Evolutionary conservation across 257 asterid genomes (phyloP).

Genomic region (Ilex aquifolium): DNA sequence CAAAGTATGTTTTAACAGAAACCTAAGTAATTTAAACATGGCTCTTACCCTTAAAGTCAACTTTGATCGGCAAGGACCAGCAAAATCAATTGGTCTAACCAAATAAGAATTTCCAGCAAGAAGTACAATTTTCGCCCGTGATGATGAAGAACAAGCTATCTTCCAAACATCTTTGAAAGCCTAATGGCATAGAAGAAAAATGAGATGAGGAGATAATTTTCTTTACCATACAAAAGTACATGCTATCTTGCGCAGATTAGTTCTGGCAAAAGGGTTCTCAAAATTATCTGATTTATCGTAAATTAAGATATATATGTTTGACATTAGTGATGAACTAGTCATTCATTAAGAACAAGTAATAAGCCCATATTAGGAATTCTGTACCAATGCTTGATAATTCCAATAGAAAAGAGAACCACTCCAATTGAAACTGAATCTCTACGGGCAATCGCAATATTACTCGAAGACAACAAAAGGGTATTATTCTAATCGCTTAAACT

Average conservation of each 20-base stretch:
- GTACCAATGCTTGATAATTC: neutral
- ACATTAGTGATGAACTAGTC: too few species aligned
- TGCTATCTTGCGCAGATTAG: neutral
- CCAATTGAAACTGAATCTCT: too few species aligned
- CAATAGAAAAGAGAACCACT: too few species aligned
- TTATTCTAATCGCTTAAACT: too few species aligned
- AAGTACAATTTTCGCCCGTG: conserved; percentile 36
- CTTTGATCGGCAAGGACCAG: conserved; percentile 68
- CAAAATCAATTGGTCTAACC: conserved; percentile 46
- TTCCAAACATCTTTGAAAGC: conserved; percentile 53
- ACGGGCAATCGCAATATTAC: too few species aligned
- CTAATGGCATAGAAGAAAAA: conserved; percentile 34
- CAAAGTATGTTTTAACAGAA: neutral
- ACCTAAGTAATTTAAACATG: neutral
- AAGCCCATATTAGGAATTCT: too few species aligned
- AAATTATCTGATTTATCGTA: too few species aligned
- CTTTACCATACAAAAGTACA: conserved; percentile 1
- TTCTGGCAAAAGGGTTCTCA: neutral
- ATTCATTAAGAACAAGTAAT: too few species aligned
- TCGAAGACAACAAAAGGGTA: too few species aligned
- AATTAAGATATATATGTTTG: too few species aligned
- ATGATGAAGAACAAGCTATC: conserved; percentile 38
- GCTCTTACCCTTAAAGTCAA: conserved; percentile 53
- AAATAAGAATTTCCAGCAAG: conserved; percentile 39
- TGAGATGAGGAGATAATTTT: conserved; percentile 1